Evolutionary conservation across 2,329 filamentous ascomycete genomes (phyloP).

Genomic region (Laburnicola sp.): DNA sequence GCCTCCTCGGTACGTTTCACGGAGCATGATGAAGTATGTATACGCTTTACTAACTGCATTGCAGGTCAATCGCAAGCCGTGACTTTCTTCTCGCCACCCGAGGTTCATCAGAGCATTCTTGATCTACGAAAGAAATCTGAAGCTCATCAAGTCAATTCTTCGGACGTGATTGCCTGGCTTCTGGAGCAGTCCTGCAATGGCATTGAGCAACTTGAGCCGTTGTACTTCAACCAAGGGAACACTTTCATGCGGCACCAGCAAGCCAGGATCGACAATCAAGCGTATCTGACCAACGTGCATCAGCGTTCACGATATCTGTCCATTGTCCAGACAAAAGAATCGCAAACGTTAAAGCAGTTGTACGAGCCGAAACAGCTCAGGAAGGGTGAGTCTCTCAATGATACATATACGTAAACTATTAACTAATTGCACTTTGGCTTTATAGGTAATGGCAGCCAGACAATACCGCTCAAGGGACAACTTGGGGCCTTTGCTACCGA

Average conservation of each 20-base stretch:
- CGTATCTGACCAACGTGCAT: slow-evolving; percentile 44
- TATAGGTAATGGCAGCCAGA: not conserved
- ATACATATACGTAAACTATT: not conserved
- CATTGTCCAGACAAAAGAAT: slow-evolving; percentile 56
- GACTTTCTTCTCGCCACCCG: slow-evolving; percentile 58
- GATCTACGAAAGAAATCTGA: slow-evolving; percentile 27
- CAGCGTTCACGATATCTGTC: slow-evolving; percentile 50
- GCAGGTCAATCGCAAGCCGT: slow-evolving; percentile 57
- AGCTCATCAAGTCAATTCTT: slow-evolving; percentile 46
- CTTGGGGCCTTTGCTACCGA: slow-evolving; percentile 26
- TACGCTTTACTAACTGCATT: not conserved
- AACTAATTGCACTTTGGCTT: not conserved
- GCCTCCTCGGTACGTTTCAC: slow-evolving; percentile 54
- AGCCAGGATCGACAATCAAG: slow-evolving; percentile 49
- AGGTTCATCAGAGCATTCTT: slow-evolving; percentile 64
- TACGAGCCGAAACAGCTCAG: slow-evolving; percentile 51
- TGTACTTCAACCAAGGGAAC: slow-evolving; percentile 63
- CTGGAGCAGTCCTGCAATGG: slow-evolving; percentile 64
- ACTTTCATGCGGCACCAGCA: slow-evolving; percentile 63
- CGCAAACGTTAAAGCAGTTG: slow-evolving; percentile 60
- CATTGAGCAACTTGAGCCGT: slow-evolving; percentile 61
- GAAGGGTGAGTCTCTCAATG: not conserved
- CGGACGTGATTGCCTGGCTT: slow-evolving; percentile 63
- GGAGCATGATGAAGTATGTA: not conserved
- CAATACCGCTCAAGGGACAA: slow-evolving; percentile 21